Base-by-base conservation (phyloP, 805 yeast species). In the Saccharomycopsis sp. region DNA sequence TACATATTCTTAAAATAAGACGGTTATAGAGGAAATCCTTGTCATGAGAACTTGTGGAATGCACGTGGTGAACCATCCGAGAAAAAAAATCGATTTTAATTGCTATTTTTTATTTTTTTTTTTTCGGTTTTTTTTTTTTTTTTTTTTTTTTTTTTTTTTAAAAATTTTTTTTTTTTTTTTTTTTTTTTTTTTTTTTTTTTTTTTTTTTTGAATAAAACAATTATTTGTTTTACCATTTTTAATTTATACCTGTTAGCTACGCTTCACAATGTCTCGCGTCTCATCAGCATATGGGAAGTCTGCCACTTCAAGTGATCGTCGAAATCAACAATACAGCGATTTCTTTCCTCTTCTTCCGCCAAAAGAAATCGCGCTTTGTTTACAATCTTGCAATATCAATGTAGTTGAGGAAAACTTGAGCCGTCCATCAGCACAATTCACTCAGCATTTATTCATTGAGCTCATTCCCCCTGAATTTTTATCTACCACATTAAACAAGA, bases 261-360 rank as follows among this genome's bases (percentile, higher is more conserved):
- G 7, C 38, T 14, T 6, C 20, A 19, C 13, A 11, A 43, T 43
- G 41, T 38, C 38, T 4, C 19, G 41, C 16, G 7, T 35, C 5
- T 29, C 31, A 4, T 21, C 41, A 17, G 21, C 13, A 4, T 41
- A 41, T 17, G 45, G 45, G 11, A 11, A 7, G 24, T 43, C 51
- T 22, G 39, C 7, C 13, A 23, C 40, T 7, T 23, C 45, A 13
- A 40, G 48, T 6, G 27, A 31, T 16, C 41, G 47, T 7, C 50
- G 45, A 14, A 26, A 38, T 24, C 36, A 46, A 26, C 41, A 39
- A 4, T 17, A 20, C 11, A 36, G 20, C 26, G 82, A 76, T 52
- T 68, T 71, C 24, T 81, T 81, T 57, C 87, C 87, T 0, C 51
- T 79, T 3, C 66, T 81, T n/a, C 83, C 77, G 21, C 59, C 71